Base-by-base conservation (phyloP, 768 basidiomycete genomes). In the Termitomyces sp. region DNA sequence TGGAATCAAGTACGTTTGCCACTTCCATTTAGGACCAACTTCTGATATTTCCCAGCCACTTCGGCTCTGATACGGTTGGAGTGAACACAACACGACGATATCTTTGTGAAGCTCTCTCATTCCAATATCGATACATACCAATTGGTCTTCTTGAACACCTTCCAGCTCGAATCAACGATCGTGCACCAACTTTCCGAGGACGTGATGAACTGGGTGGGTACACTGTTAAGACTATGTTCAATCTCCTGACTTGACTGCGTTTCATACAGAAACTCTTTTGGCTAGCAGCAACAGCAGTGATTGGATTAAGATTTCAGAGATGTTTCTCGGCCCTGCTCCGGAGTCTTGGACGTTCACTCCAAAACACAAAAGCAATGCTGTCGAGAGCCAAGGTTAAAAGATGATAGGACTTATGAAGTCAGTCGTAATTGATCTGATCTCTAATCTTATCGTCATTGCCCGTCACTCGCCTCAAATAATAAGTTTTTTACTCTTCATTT, bases 51-150 rank as follows among this genome's bases (percentile, higher is more conserved):
- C 42, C 30, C 59, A 88, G 87, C 62, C 89, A 92, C 66, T 93
- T 91, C 64, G 91, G 91, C 8, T 83, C 90, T 21, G 91, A 93
- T 65, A 93, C 90, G 0, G 78, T 86, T 0, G 97, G 97, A 2
- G 81, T 98, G 47, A 95, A 95, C 71, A 86, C 89, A 10, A 88
- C 94, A 0, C 82, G 97, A 24, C 80, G 97, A 54, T 99, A 95
- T 73, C 82, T 98, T 12, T 95, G 92, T 67, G 97, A 98, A 72
- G 87, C 93, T 0, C 77, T 99, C 2, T 96, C 93, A 0, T 99
- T 98, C 79, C 92, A 94, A 64, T 88, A 96, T 68, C 91, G 97
- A 44, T 99, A 99, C 66, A 75, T 98, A 45, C 97, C 97, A 7
- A 87, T 98, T 45, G 97, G 97, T 0, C 73, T 99, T 7, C 80